Base-by-base conservation (phyloP, 140 eudicot species). In the Bidens hawaiensis region DNA sequence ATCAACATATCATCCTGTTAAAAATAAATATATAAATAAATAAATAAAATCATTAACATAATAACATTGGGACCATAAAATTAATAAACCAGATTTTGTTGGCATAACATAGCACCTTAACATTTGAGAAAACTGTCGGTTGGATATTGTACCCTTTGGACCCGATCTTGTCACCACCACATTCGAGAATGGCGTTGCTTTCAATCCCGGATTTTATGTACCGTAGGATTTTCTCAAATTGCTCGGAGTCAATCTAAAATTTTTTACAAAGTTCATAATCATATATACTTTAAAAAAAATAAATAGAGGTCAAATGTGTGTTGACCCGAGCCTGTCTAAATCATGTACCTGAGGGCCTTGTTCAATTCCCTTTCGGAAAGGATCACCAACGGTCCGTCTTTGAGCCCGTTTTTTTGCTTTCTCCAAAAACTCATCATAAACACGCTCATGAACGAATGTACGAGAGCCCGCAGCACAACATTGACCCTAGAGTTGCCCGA, bases 381-480 rank as follows among this genome's bases (percentile, higher is more conserved):
- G 99, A 73, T 93, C 99, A 59, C 99, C 99, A 67, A 93, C 96
- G 9, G 42, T 34, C 11, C 99, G 96, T 64, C 85, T 78, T 72
- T 71, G 43, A 51, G 99, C 96, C 33, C 93, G 95, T 34, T 85
- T 90, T 67, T 66, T 88, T 57, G 99, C 72, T 77, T 88, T 93
- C 78, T 72, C 99, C 10, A 93, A 18, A 72, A 93, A 93, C 68
- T 93, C 99, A 73, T 88, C 99, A 40, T 93, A 78, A 28, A 93
- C 88, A 1, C 88, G 57, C 69, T 93, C 99, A 18, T 93, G 99
- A 50, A 93, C 99, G 33, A 57, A 93, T 12, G 96, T 93, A 47
- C 99, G 82, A 12, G 99, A 93, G 45, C 99, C 99, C 60, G 96
- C 99, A 68, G 90, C 79, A 74, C 99, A 93, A 42, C 96, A 93